These are phyloP conservation scores for Dalbergia oliveri DNA, from an alignment of 306 rosid species.

Conservation along the genomic window DNA sequence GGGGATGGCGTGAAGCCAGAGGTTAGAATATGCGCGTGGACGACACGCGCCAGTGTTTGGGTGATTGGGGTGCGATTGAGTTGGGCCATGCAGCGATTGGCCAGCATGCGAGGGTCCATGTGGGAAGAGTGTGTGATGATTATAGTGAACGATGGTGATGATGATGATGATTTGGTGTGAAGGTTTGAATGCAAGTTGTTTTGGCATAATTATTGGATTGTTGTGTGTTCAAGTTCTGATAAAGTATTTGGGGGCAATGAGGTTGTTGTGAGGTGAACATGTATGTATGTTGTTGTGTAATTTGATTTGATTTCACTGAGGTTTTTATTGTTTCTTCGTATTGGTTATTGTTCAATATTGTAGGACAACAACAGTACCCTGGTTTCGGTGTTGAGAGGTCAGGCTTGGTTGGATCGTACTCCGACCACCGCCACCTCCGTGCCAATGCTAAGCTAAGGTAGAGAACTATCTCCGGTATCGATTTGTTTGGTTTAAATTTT, in stretches of 20 bases:
- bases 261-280: neutral
- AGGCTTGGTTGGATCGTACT: too few species aligned
- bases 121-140: neutral
- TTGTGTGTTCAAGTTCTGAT: neutral
- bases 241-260: neutral
- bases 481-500: too few species aligned
- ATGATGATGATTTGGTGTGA: neutral
- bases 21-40: conserved; percentile 64
- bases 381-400: too few species aligned
- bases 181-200: neutral
- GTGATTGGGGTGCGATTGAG: conserved; percentile 44
- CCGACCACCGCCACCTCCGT: too few species aligned
- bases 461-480: too few species aligned
- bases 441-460: too few species aligned
- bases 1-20: conserved; percentile 65
- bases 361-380: neutral
- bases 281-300: neutral
- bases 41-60: conserved; percentile 52
- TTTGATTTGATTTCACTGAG: neutral
- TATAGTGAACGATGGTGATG: neutral
- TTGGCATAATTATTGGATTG: neutral
- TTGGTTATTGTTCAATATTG: neutral
- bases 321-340: neutral
- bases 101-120: conserved; percentile 52
- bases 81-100: conserved; percentile 58